Conservation (phyloP, 768 basidiomycete species). For the Strobilomyces dryophilus region DNA sequence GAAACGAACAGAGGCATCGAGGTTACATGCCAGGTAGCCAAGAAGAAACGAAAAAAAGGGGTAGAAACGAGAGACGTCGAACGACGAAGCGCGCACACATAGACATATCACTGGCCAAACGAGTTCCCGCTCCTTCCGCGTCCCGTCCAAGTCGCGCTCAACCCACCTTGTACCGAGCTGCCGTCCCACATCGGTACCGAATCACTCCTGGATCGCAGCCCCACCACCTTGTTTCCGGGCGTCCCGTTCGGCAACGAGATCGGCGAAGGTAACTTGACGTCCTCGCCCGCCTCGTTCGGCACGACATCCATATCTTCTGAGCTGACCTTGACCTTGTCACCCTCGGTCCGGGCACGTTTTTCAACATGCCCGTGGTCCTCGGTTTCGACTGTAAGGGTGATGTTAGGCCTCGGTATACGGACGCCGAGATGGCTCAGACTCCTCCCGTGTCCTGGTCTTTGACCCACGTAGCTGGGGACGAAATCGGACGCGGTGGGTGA, state of each 20-base stretch:
- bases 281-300: conserved; percentile 7
- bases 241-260: conserved; percentile 17
- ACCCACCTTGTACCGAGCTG: conserved; percentile 15
- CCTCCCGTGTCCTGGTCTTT: conserved; percentile 17
- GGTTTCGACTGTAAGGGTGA: conserved; percentile 25
- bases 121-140: conserved; percentile 26
- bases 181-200: conserved; percentile 23
- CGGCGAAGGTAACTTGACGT: conserved; percentile 19
- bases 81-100: conserved; percentile 15
- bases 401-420: conserved; percentile 25
- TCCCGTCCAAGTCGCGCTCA: conserved; percentile 28
- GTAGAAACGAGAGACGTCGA: conserved; percentile 21
- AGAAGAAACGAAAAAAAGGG: background rate
- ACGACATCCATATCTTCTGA: conserved; percentile 26
- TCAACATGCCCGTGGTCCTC: conserved; percentile 19
- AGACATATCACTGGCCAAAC: conserved; percentile 18
- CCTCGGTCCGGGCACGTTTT: conserved; percentile 25
- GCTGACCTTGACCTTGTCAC: conserved; percentile 2
- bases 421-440: conserved; percentile 27
- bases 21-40: background rate
- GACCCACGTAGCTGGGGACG: conserved; percentile 8
- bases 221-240: conserved; percentile 11
- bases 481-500: conserved; percentile 27
- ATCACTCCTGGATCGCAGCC: conserved; percentile 24
- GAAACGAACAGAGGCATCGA: background rate